Conservation (phyloP, 495 filamentous ascomycete species). For the Podospora fimiseda region DNA sequence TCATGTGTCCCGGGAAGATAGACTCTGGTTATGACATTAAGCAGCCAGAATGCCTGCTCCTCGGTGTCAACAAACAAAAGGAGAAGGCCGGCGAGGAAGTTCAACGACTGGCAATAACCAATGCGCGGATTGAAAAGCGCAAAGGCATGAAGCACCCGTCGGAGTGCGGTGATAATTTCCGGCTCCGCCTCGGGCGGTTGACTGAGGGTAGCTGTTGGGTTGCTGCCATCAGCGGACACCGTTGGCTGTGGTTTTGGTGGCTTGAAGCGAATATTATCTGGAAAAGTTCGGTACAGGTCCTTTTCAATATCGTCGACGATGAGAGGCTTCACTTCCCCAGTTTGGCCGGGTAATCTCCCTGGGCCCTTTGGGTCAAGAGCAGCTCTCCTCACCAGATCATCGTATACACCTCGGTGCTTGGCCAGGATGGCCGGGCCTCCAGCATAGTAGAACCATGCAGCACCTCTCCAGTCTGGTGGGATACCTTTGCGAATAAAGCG, state of each 20-base stretch:
- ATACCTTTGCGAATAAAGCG: slow-evolving; percentile 93
- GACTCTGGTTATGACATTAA: slow-evolving; percentile 81
- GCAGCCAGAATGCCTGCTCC: slow-evolving; percentile 90
- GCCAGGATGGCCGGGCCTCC: slow-evolving; percentile 72
- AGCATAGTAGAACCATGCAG: slow-evolving; percentile 97
- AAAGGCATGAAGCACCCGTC: slow-evolving; percentile 83
- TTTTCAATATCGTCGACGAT: slow-evolving; percentile 91
- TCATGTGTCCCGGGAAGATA: slow-evolving; percentile 93
- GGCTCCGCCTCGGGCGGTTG: slow-evolving; percentile 52
- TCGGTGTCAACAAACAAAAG: slow-evolving; percentile 81
- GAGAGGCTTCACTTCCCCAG: slow-evolving; percentile 50
- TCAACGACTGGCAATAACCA: slow-evolving; percentile 94
- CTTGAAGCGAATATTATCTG: slow-evolving; percentile 89
- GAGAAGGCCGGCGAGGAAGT: slow-evolving; percentile 94
- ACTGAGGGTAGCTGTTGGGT: slow-evolving; percentile 1
- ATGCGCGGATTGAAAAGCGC: slow-evolving; percentile 81
- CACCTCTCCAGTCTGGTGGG: slow-evolving; percentile 83
- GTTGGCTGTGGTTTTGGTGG: slow-evolving; percentile 35
- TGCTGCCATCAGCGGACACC: background rate
- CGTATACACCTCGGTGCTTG: slow-evolving; percentile 68
- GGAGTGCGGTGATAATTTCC: slow-evolving; percentile 69
- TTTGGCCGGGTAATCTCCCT: slow-evolving; percentile 8
- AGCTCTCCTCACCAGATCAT: slow-evolving; percentile 52
- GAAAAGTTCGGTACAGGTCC: slow-evolving; percentile 91
- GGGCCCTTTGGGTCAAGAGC: slow-evolving; percentile 17